Evolutionary conservation across 495 filamentous ascomycete species (phyloP).

Genomic region (Aspergillus biplanus): DNA sequence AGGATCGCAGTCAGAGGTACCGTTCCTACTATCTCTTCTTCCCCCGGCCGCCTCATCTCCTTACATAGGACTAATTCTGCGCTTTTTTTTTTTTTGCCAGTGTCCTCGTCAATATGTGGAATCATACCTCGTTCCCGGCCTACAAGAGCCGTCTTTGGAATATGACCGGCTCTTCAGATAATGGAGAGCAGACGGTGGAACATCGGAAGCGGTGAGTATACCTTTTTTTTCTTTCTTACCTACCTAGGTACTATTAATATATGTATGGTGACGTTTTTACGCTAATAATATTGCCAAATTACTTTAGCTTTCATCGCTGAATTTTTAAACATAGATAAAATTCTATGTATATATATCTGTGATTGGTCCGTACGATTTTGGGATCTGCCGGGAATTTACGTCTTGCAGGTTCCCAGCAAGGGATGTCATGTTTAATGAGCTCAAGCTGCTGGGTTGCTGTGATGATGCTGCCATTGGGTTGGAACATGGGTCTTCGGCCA

Average conservation of each 20-base stretch:
- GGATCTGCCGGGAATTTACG: too few species aligned
- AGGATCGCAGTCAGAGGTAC: constrained; percentile 78
- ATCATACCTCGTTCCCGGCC: constrained; percentile 61
- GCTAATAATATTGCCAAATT: neutral
- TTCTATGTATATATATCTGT: neutral
- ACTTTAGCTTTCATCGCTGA: neutral
- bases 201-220: constrained; percentile 22
- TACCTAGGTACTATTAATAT: neutral
- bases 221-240: constrained; percentile 2
- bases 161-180: constrained; percentile 35
- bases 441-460: neutral
- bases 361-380: neutral
- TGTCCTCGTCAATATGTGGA: constrained; percentile 78
- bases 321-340: neutral
- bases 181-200: constrained; percentile 29
- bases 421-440: neutral
- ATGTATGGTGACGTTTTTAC: neutral
- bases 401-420: neutral
- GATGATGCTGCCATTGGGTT: neutral
- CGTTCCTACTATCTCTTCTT: constrained; percentile 16
- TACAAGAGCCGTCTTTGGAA: constrained; percentile 65
- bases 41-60: constrained; percentile 1
- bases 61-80: neutral
- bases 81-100: constrained; percentile 29
- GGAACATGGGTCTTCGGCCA: neutral